These are phyloP conservation scores for Tetraselmis chui DNA, from an alignment of 139 green algal genomes.

Conservation along the genomic window DNA sequence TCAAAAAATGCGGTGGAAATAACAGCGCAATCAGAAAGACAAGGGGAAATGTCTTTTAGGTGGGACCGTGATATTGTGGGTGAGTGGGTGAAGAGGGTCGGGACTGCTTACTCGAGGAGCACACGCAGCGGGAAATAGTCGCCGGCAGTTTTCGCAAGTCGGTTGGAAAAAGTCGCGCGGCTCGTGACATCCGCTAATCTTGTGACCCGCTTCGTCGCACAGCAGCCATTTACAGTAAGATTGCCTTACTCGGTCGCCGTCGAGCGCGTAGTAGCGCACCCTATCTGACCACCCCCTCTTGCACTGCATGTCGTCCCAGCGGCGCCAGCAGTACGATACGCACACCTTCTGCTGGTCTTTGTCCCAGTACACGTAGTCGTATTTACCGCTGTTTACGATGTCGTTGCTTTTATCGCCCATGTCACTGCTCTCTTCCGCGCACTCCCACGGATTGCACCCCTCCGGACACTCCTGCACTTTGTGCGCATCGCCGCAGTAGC, in stretches of 20 bases:
- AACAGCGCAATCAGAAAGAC: too few relatives aligned
- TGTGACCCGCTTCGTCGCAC: not conserved
- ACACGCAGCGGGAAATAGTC: not conserved
- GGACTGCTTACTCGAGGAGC: not conserved
- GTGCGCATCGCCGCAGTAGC: not conserved
- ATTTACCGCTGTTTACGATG: not conserved
- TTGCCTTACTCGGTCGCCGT: not conserved
- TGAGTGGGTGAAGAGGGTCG: too few relatives aligned
- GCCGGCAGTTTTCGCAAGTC: not conserved
- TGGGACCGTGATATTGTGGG: too few relatives aligned
- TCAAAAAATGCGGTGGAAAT: too few relatives aligned
- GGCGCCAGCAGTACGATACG: not conserved
- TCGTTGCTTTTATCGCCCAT: not conserved
- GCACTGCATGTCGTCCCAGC: not conserved
- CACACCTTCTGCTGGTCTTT: not conserved
- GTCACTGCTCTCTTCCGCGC: not conserved
- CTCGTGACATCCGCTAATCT: not conserved
- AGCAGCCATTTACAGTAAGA: not conserved
- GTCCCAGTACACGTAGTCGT: not conserved
- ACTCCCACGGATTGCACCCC: not conserved
- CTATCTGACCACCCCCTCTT: not conserved
- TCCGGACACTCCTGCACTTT: not conserved
- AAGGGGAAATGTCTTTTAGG: too few relatives aligned
- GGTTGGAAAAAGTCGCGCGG: not conserved
- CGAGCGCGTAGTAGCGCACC: not conserved